A percentile compares a stretch with the other conserved stretches of the same genome.
These are phyloP conservation scores for Phytomonas francai DNA, from an alignment of 208 protist genomes.

Conservation along the genomic window DNA sequence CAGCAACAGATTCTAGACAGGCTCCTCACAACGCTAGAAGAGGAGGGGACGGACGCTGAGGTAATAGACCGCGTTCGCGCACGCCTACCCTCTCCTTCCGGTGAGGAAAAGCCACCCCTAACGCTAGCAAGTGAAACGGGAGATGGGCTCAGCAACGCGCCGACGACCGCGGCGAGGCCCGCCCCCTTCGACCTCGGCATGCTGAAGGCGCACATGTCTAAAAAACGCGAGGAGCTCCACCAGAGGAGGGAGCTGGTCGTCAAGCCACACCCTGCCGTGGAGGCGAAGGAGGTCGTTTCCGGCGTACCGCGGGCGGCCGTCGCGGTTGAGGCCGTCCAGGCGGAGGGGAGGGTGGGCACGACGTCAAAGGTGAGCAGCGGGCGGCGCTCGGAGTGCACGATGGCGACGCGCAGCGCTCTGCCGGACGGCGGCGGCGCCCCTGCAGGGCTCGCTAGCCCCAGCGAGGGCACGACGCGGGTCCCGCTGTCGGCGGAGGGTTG, in stretches of 20 bases:
- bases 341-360: conserved; percentile 4
- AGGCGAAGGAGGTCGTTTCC: conserved; percentile 9
- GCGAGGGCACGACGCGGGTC: conserved; percentile 7
- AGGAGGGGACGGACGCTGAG: not conserved
- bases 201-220: conserved; percentile 49
- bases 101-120: not conserved
- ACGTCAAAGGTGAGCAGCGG: conserved; percentile 10
- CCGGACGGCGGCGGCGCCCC: conserved; percentile 8
- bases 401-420: conserved; percentile 6
- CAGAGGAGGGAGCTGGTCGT: conserved; percentile 42
- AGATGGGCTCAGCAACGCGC: no score
- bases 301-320: not conserved
- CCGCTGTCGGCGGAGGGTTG: conserved; percentile 18
- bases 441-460: conserved; percentile 7
- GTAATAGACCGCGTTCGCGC: not conserved
- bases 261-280: conserved; percentile 14
- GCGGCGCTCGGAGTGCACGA: conserved; percentile 18
- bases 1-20: conserved; percentile 12
- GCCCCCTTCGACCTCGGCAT: conserved; percentile 31
- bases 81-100: not conserved
- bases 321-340: not conserved
- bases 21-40: conserved; percentile 7
- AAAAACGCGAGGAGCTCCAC: no score
- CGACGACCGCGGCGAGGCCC: not conserved
- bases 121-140: not conserved